phyloP scores from a whole-genome alignment of 1,284 basidiomycete genomes.

The Kwoniella shivajii region DNA sequence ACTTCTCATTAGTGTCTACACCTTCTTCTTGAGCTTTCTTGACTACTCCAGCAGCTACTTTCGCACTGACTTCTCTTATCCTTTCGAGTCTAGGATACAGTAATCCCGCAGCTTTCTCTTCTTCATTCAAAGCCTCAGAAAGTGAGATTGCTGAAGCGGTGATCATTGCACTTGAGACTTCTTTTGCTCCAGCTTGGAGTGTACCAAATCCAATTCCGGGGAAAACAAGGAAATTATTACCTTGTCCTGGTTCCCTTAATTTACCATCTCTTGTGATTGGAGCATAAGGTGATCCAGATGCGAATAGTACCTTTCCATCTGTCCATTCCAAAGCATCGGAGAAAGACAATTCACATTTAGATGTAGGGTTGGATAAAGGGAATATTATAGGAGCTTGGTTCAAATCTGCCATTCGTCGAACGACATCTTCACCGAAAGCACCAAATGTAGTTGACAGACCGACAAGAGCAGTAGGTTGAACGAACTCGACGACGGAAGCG shows the following conservation, averaged over 20 bases:
- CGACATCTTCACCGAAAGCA: conserved; percentile 75
- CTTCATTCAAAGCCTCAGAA: conserved; percentile 70
- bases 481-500: conserved; percentile 77
- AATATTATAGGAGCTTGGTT: conserved; percentile 85
- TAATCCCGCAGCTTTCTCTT: conserved; percentile 68
- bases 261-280: conserved; percentile 64
- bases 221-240: conserved; percentile 58
- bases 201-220: conserved; percentile 77
- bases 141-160: conserved; percentile 67
- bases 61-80: conserved; percentile 78
- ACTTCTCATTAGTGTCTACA: conserved; percentile 35
- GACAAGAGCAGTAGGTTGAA: conserved; percentile 87
- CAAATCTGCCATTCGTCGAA: conserved; percentile 78
- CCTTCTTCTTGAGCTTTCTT: conserved; percentile 72
- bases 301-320: conserved; percentile 69
- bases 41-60: conserved; percentile 73
- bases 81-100: conserved; percentile 75
- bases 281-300: conserved; percentile 83
- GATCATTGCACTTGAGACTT: conserved; percentile 55
- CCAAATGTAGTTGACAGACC: conserved; percentile 86
- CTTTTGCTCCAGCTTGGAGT: conserved; percentile 60
- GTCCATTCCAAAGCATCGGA: conserved; percentile 76
- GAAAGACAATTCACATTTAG: conserved; percentile 73
- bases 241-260: conserved; percentile 76
- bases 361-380: conserved; percentile 91